Evolutionary conservation across 345 rosid genomes (phyloP).

Genomic region (Melaleuca alternifolia): DNA sequence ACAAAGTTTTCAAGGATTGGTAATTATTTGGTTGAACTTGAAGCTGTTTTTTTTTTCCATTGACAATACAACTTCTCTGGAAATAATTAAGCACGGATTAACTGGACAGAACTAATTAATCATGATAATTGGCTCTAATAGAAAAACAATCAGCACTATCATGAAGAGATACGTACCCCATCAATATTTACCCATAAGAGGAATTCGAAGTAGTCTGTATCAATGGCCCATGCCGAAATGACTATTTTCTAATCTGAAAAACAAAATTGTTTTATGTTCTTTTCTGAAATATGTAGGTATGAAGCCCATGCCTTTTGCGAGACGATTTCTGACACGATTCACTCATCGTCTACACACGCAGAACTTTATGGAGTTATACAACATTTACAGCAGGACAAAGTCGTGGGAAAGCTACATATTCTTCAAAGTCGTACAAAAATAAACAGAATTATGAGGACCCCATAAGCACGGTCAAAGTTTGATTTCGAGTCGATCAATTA

Average conservation of each 20-base stretch:
- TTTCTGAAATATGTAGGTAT: neutral
- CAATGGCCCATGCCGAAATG: neutral
- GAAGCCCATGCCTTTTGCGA: accelerated
- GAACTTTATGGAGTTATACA: neutral
- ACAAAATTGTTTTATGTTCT: neutral
- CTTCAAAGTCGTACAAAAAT: neutral
- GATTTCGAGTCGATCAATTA: neutral
- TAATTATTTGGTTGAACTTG: neutral
- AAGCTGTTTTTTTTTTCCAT: neutral
- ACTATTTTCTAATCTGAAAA: neutral
- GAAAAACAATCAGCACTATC: neutral
- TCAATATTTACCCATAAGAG: neutral
- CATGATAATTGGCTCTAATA: neutral
- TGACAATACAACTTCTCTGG: neutral
- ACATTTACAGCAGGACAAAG: neutral
- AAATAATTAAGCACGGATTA: neutral
- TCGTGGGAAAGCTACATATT: neutral
- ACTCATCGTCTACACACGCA: neutral
- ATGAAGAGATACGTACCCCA: neutral
- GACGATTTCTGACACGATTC: neutral
- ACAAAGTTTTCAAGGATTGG: neutral
- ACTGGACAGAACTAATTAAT: accelerated
- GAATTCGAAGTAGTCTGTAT: neutral
- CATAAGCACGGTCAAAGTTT: neutral
- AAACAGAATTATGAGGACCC: neutral